Conservation (phyloP, 176 grass and related monocot species). For the Alopecurus myosuroides region DNA sequence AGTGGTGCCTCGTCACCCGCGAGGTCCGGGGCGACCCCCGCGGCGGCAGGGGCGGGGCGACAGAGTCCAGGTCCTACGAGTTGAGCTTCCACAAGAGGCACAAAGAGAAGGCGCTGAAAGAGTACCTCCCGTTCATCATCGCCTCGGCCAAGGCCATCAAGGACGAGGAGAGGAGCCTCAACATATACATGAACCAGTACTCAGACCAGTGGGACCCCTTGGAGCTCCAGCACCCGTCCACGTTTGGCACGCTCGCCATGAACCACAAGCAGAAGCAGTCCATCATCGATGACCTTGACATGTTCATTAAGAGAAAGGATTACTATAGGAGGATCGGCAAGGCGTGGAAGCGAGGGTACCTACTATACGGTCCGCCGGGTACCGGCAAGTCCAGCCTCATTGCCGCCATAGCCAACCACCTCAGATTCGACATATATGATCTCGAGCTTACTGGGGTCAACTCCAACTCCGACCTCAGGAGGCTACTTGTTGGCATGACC, state of each 20-base stretch:
- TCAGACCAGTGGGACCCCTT: conserved; percentile 37
- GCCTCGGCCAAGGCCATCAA: conserved; percentile 48
- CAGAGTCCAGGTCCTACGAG: conserved; percentile 35
- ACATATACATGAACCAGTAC: conserved; percentile 45
- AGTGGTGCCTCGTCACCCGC: conserved; percentile 27
- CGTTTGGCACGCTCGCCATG: conserved; percentile 76
- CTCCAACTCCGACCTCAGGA: conserved; percentile 49
- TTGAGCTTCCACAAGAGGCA: conserved; percentile 67
- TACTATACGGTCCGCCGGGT: conserved; percentile 77
- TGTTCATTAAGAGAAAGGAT: conserved; percentile 70
- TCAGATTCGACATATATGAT: conserved; percentile 81
- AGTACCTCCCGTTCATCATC: conserved; percentile 64
- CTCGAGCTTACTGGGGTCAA: conserved; percentile 64
- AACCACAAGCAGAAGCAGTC: conserved; percentile 45
- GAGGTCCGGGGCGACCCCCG: not conserved
- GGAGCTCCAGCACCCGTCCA: conserved; percentile 70
- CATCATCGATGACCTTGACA: conserved; percentile 59
- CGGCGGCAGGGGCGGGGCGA: not conserved
- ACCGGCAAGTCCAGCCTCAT: conserved; percentile 94
- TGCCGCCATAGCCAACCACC: conserved; percentile 86
- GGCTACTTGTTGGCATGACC: conserved; percentile 52
- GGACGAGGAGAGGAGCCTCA: conserved; percentile 41
- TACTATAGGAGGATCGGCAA: conserved; percentile 82
- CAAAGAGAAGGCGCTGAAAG: conserved; percentile 56
- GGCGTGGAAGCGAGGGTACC: conserved; percentile 91